Percentiles rank a stretch among this genome's conserved stretches.
These are phyloP conservation scores for Fremontodendron californicum DNA, from an alignment of 345 rosid species.

Conservation along the genomic window DNA sequence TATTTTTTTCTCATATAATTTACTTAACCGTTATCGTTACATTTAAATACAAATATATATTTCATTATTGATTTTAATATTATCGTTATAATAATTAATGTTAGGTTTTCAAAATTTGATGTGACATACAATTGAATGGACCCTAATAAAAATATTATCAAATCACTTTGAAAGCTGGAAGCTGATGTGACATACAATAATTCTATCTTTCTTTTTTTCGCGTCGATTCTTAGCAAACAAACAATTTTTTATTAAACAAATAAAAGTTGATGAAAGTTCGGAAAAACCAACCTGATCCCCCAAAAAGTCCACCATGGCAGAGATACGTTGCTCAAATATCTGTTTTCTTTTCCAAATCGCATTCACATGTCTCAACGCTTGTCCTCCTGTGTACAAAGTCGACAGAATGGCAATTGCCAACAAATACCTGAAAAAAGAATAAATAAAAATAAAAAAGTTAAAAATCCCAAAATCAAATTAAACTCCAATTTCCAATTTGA, in stretches of 20 bases:
- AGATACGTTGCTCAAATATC: conserved; percentile 36
- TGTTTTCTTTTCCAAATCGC: conserved; percentile 39
- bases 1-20: too few species aligned
- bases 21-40: too few species aligned
- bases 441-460: neutral
- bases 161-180: neutral
- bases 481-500: neutral
- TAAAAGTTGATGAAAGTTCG: neutral
- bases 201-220: neutral
- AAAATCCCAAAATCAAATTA: neutral
- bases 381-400: conserved; percentile 58
- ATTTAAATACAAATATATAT: too few species aligned
- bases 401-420: conserved; percentile 70
- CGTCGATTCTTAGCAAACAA: neutral
- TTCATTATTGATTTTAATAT: too few species aligned
- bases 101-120: too few species aligned
- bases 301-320: conserved; percentile 55
- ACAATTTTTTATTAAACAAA: neutral
- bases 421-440: conserved; percentile 45
- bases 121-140: too few species aligned
- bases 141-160: neutral
- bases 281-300: conserved; percentile 76
- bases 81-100: too few species aligned
- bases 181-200: neutral
- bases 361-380: conserved; percentile 48